Evolutionary conservation across 192 early-diverging fungal species (phyloP).

Genomic region (Mycoemilia scoparia): DNA sequence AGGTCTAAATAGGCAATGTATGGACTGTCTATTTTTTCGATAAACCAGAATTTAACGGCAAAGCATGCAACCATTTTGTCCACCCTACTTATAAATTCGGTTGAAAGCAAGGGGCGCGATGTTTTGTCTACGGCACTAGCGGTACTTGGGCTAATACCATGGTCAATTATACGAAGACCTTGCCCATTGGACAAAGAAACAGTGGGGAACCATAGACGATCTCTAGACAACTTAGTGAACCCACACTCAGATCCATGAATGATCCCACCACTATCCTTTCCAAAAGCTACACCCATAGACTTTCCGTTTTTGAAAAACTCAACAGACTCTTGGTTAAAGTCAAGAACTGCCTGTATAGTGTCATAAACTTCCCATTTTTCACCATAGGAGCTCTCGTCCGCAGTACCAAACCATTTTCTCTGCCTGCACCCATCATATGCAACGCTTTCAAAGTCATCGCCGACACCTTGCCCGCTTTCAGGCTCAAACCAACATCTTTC

Average conservation of each 20-base stretch:
- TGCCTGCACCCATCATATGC: slow-evolving; percentile 18
- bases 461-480: slow-evolving; percentile 24
- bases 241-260: slow-evolving; percentile 10
- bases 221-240: slow-evolving; percentile 9
- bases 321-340: slow-evolving; percentile 17
- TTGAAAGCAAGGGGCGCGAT: too few species aligned
- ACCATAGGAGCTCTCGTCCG: slow-evolving; percentile 15
- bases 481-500: slow-evolving; percentile 19
- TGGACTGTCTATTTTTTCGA: too few species aligned
- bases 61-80: too few species aligned
- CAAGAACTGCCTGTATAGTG: slow-evolving; percentile 15
- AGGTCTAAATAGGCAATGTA: too few species aligned
- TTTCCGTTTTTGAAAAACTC: slow-evolving; percentile 17
- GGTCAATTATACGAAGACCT: too few species aligned
- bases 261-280: slow-evolving; percentile 5
- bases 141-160: too few species aligned
- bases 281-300: slow-evolving; percentile 22
- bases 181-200: slow-evolving; percentile 21
- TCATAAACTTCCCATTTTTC: slow-evolving; percentile 21
- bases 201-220: slow-evolving; percentile 24
- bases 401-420: slow-evolving; percentile 19
- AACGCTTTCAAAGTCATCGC: slow-evolving; percentile 22
- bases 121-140: too few species aligned
- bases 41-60: too few species aligned
- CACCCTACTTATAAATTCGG: too few species aligned